phyloP scores from a whole-genome alignment of 2,329 filamentous ascomycete species.

The Microthyrium microscopicum region DNA sequence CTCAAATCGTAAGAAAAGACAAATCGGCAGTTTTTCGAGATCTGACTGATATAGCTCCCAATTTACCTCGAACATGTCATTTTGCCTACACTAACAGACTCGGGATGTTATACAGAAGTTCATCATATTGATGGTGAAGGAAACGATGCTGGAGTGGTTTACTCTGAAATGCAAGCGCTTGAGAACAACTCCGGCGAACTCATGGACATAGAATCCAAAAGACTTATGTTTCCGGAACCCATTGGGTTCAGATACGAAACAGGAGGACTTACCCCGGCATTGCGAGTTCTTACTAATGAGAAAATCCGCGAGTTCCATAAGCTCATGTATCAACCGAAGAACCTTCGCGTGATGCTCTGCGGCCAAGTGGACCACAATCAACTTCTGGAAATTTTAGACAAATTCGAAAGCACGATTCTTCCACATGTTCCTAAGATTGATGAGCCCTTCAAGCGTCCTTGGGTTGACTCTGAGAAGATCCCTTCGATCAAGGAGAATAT shows the following conservation, averaged over 20 bases:
- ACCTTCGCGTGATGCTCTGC: slow-evolving; percentile 79
- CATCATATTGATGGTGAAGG: slow-evolving; percentile 89
- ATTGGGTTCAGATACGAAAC: slow-evolving; percentile 94
- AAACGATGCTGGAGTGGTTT: slow-evolving; percentile 88
- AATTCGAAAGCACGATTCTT: slow-evolving; percentile 76
- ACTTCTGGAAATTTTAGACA: slow-evolving; percentile 64
- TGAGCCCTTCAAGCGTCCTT: slow-evolving; percentile 68
- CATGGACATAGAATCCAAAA: slow-evolving; percentile 69
- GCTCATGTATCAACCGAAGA: slow-evolving; percentile 96
- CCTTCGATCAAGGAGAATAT: slow-evolving; percentile 55
- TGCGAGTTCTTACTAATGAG: slow-evolving; percentile 71
- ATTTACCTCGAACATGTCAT: slow-evolving; percentile 93
- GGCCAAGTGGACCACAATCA: slow-evolving; percentile 76
- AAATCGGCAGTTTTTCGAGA: slow-evolving; percentile 1
- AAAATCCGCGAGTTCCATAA: slow-evolving; percentile 88
- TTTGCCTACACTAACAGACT: slow-evolving; percentile 79
- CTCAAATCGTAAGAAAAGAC: slow-evolving; percentile 70
- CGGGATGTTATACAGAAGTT: slow-evolving; percentile 86
- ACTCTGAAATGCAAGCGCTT: slow-evolving; percentile 96
- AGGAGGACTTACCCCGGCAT: slow-evolving; percentile 87
- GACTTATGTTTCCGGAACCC: slow-evolving; percentile 71
- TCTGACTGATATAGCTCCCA: slow-evolving; percentile 37
- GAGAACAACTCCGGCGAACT: slow-evolving; percentile 73
- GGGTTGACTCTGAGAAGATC: slow-evolving; percentile 74
- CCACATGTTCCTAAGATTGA: slow-evolving; percentile 62